These are phyloP conservation scores for Cladophialophora exuberans DNA, from an alignment of 2,329 filamentous ascomycete species.

Conservation along the genomic window DNA sequence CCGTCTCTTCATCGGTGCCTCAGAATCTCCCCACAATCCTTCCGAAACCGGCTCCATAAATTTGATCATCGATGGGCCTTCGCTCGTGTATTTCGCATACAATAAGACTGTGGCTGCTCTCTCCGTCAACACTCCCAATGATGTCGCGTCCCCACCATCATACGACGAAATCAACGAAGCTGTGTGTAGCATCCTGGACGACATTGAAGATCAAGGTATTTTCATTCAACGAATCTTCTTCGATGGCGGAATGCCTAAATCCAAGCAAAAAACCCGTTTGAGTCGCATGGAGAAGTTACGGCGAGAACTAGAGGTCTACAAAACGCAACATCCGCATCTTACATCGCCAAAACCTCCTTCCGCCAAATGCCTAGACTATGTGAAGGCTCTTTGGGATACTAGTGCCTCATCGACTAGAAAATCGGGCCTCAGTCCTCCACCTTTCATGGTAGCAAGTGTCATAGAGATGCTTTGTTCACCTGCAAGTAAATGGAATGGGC, in stretches of 20 bases:
- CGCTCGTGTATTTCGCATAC: slow-evolving; percentile 74
- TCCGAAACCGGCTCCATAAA: slow-evolving; percentile 6
- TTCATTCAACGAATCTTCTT: slow-evolving; percentile 69
- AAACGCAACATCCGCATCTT: slow-evolving; percentile 15
- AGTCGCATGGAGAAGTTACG: slow-evolving; percentile 63
- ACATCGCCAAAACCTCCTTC: neutral
- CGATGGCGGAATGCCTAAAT: slow-evolving; percentile 75
- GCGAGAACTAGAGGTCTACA: slow-evolving; percentile 54
- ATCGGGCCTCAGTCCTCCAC: slow-evolving; percentile 53
- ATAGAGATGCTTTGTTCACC: slow-evolving; percentile 57
- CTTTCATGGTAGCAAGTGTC: slow-evolving; percentile 77
- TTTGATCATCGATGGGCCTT: slow-evolving; percentile 75
- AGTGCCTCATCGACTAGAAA: slow-evolving; percentile 23
- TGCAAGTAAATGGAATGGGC: slow-evolving; percentile 39
- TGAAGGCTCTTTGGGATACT: slow-evolving; percentile 27
- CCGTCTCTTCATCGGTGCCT: slow-evolving; percentile 42
- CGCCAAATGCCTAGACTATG: slow-evolving; percentile 2
- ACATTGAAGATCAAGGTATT: slow-evolving; percentile 59
- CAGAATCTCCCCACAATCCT: neutral
- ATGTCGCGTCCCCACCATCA: slow-evolving; percentile 57
- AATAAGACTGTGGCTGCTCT: slow-evolving; percentile 53
- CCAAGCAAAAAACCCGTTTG: slow-evolving; percentile 67
- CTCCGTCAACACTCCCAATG: slow-evolving; percentile 28
- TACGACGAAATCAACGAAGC: slow-evolving; percentile 66
- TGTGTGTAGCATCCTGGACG: slow-evolving; percentile 65